These are phyloP conservation scores for Septoria linicola DNA, from an alignment of 2,329 filamentous ascomycete species.

Conservation along the genomic window DNA sequence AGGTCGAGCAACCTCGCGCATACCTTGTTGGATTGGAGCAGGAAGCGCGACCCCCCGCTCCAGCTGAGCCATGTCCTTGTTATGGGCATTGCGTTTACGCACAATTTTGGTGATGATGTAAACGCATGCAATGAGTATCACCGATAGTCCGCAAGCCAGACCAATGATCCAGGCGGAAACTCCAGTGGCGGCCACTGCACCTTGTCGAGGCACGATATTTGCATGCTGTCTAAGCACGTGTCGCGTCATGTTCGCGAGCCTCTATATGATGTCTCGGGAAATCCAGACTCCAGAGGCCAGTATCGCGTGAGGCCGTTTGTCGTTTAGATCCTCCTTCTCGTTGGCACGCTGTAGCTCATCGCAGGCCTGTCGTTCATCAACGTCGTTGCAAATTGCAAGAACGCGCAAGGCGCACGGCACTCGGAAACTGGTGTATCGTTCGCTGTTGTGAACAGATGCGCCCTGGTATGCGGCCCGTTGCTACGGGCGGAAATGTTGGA, in stretches of 20 bases:
- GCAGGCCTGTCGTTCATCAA: conserved; percentile 9
- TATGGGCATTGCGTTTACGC: conserved; percentile 28
- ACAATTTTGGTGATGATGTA: conserved; percentile 29
- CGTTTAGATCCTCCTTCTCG: conserved; percentile 7
- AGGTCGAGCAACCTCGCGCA: conserved; percentile 26
- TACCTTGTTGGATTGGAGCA: conserved; percentile 16
- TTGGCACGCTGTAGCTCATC: conserved; percentile 9
- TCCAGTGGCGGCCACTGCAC: conserved; percentile 8
- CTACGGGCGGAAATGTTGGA: conserved; percentile 39
- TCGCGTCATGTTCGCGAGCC: conserved; percentile 14
- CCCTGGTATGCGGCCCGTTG: conserved; percentile 37
- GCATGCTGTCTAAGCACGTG: background rate
- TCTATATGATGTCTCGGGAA: conserved; percentile 2
- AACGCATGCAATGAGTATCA: conserved; percentile 30
- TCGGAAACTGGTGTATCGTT: conserved; percentile 4
- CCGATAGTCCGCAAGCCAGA: conserved; percentile 29
- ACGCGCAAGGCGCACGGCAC: conserved; percentile 13
- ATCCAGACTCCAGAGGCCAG: background rate
- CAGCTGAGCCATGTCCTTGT: conserved; percentile 29
- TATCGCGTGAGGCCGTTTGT: conserved; percentile 14
- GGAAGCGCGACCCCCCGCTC: conserved; percentile 25
- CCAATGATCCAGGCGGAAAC: conserved; percentile 26
- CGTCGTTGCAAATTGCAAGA: conserved; percentile 9
- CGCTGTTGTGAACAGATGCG: conserved; percentile 34
- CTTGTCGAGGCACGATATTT: conserved; percentile 5